A percentile compares a stretch with the other conserved stretches of the same genome.
phyloP scores from a whole-genome alignment of 2,329 filamentous ascomycete genomes.

The Alternaria solani region DNA sequence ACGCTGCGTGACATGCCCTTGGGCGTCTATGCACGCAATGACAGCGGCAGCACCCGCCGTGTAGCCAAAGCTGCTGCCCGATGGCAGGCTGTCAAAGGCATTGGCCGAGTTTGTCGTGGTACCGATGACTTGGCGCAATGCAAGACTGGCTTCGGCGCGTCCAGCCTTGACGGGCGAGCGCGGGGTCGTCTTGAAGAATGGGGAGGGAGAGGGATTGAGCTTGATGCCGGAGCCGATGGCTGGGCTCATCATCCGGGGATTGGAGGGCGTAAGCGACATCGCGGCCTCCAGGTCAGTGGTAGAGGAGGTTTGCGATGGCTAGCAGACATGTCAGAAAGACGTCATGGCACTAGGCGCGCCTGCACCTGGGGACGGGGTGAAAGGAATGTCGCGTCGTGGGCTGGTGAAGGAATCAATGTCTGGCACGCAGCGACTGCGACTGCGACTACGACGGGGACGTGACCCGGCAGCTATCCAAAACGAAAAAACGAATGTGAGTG shows the following conservation, averaged over 20 bases:
- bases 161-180: constrained; percentile 67
- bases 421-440: constrained; percentile 22
- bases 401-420: constrained; percentile 30
- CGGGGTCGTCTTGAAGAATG: constrained; percentile 65
- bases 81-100: constrained; percentile 82
- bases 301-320: constrained; percentile 33
- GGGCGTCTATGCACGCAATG: constrained; percentile 78
- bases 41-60: constrained; percentile 95
- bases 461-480: constrained; percentile 13
- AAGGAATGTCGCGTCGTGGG: constrained; percentile 17
- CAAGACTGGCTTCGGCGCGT: constrained; percentile 63
- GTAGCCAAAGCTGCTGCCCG: constrained; percentile 79
- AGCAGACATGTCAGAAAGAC: constrained; percentile 38
- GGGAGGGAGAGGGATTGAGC: constrained; percentile 73
- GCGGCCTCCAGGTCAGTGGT: constrained; percentile 39
- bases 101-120: constrained; percentile 86
- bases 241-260: constrained; percentile 54
- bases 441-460: constrained; percentile 3
- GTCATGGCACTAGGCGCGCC: constrained; percentile 37
- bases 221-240: constrained; percentile 50
- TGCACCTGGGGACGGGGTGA: constrained; percentile 13
- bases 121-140: constrained; percentile 84
- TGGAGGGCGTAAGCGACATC: constrained; percentile 52
- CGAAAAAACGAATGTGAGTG: background rate
- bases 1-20: constrained; percentile 72